phyloP scores from a whole-genome alignment of 768 basidiomycete genomes.

The Mycena floridula region DNA sequence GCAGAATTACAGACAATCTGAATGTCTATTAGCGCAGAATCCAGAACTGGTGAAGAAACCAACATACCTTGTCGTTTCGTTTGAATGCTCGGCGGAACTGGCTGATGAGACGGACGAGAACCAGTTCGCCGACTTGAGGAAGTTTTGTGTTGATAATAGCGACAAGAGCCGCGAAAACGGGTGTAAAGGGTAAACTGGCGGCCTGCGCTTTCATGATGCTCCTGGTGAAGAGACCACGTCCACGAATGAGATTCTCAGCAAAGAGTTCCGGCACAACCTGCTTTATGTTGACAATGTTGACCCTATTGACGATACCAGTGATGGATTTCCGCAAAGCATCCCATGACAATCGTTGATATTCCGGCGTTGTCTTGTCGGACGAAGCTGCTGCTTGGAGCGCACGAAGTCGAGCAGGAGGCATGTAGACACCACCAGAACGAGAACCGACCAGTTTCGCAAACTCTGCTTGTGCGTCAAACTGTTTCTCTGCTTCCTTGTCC shows the following conservation, averaged over 20 bases:
- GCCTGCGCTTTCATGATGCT: slow-evolving; percentile 99
- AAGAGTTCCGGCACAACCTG: slow-evolving; percentile 88
- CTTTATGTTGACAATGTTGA: slow-evolving; percentile 96
- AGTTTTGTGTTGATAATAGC: slow-evolving; percentile 96
- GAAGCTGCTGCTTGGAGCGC: slow-evolving; percentile 84
- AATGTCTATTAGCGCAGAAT: slow-evolving; percentile 1
- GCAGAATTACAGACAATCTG: slow-evolving; percentile 92
- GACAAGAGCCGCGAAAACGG: slow-evolving; percentile 92
- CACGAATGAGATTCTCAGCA: slow-evolving; percentile 88
- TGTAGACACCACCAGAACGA: slow-evolving; percentile 90
- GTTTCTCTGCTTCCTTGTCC: slow-evolving; percentile 42
- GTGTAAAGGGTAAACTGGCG: slow-evolving; percentile 94
- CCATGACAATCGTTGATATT: slow-evolving; percentile 96
- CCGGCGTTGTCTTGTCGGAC: slow-evolving; percentile 74
- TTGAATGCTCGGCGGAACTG: slow-evolving; percentile 95
- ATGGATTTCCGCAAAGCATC: slow-evolving; percentile 96
- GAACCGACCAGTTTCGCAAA: slow-evolving; percentile 81
- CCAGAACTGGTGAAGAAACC: neutral
- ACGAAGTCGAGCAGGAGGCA: slow-evolving; percentile 89
- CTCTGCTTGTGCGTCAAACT: slow-evolving; percentile 74
- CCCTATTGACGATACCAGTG: slow-evolving; percentile 99
- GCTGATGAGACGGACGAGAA: slow-evolving; percentile 83
- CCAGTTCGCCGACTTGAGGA: slow-evolving; percentile 91
- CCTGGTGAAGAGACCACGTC: slow-evolving; percentile 85
- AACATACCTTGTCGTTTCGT: slow-evolving; percentile 91